Evolutionary conservation across 441 rosid species (phyloP).

Genomic region (Eruca vesicaria): DNA sequence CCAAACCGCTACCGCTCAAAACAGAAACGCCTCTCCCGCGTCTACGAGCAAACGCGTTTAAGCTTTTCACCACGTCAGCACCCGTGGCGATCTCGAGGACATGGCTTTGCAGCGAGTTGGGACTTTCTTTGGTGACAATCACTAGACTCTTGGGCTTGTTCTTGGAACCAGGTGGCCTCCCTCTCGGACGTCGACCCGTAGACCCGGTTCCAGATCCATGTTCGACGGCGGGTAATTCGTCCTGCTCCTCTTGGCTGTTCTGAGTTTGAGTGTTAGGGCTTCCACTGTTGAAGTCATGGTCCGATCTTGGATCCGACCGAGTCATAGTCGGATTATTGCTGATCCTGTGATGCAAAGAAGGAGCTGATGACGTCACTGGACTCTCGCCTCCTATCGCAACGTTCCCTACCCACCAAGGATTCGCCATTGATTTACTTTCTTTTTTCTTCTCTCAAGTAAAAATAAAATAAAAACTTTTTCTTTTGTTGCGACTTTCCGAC

Average conservation of each 20-base stretch:
- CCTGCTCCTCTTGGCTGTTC: conserved; percentile 51
- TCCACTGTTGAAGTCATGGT: conserved; percentile 47
- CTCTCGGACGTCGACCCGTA: conserved; percentile 70
- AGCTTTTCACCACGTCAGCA: conserved; percentile 62
- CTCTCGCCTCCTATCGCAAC: too few relatives aligned
- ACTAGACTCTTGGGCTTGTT: conserved; percentile 77
- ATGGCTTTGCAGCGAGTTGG: conserved; percentile 83
- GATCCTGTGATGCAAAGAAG: conserved; percentile 48
- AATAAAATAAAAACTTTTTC: background rate
- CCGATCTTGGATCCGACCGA: conserved; percentile 47
- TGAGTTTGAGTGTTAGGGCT: conserved; percentile 37
- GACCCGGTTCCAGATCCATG: conserved; percentile 44
- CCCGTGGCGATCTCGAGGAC: conserved; percentile 79
- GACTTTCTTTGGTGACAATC: conserved; percentile 80
- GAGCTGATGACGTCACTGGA: conserved; percentile 42
- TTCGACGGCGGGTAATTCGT: conserved; percentile 40
- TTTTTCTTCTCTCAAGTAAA: background rate
- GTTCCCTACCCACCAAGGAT: conserved; percentile 93
- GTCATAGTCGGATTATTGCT: conserved; percentile 37
- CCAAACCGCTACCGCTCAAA: conserved; percentile 76
- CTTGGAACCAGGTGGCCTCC: conserved; percentile 87
- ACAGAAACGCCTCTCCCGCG: conserved; percentile 79
- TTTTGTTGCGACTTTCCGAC: conserved; percentile 8
- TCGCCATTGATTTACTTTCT: conserved; percentile 48
- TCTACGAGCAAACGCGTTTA: conserved; percentile 61